Evolutionary conservation across 2,329 filamentous ascomycete genomes (phyloP).

Genomic region (Hymenoscyphus infarciens): DNA sequence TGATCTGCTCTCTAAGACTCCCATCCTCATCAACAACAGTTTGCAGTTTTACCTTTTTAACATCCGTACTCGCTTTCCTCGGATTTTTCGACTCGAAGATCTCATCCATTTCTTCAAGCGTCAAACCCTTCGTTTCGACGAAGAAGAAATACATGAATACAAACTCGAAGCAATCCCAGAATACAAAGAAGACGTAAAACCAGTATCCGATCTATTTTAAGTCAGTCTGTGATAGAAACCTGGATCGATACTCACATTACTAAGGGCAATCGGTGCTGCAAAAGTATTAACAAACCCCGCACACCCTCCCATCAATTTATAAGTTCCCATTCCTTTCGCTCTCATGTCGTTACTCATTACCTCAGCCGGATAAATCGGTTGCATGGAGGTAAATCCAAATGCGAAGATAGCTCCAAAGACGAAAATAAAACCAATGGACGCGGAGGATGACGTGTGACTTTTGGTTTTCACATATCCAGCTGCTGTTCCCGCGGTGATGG

Average conservation of each 20-base stretch:
- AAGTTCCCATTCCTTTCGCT: not conserved
- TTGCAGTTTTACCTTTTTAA: not conserved
- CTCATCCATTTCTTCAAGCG: conserved; percentile 39
- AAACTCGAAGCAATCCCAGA: conserved; percentile 24
- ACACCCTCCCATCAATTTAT: not conserved
- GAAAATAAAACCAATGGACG: not conserved
- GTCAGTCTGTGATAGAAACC: not conserved
- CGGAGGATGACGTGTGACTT: not conserved
- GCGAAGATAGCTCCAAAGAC: not conserved
- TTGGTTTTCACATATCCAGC: not conserved
- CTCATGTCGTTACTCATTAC: not conserved
- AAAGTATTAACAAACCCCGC: conserved; percentile 33
- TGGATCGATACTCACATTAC: conserved; percentile 12
- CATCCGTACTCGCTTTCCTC: not conserved
- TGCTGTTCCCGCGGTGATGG: not conserved
- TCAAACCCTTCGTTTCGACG: conserved; percentile 39
- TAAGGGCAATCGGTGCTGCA: conserved; percentile 26
- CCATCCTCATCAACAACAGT: not conserved
- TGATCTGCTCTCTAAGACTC: not conserved
- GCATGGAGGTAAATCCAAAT: not conserved
- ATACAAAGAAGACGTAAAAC: conserved; percentile 36
- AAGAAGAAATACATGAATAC: conserved; percentile 30
- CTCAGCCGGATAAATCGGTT: not conserved
- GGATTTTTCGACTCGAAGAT: not conserved
- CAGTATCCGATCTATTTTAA: conserved; percentile 2